Evolutionary conservation across 2,329 filamentous ascomycete species (phyloP).

Genomic region (Alternaria longipes): DNA sequence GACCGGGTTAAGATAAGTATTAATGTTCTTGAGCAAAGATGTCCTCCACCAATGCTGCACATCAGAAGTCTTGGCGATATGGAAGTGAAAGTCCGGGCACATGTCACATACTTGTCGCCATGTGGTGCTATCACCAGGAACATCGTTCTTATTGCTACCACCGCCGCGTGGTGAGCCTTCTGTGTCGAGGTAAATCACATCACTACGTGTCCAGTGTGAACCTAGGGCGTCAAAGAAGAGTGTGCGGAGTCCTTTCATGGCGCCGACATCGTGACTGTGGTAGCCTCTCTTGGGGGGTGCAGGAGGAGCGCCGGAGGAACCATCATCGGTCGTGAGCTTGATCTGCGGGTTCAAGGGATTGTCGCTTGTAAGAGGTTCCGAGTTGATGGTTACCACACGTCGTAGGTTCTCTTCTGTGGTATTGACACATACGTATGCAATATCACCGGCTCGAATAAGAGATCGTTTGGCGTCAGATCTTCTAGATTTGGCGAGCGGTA

Average conservation of each 20-base stretch:
- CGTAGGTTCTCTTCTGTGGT: background rate
- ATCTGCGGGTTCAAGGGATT: background rate
- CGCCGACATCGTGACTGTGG: background rate
- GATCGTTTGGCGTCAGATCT: background rate
- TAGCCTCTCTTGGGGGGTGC: background rate
- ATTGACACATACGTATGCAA: slow-evolving; percentile 20
- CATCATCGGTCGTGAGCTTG: background rate
- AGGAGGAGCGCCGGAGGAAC: background rate
- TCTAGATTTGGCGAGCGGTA: slow-evolving; percentile 10
- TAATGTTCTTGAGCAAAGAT: background rate
- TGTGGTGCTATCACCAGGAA: background rate
- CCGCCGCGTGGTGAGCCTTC: background rate
- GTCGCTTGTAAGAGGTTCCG: background rate
- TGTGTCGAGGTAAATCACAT: slow-evolving; percentile 8
- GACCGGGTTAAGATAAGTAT: background rate
- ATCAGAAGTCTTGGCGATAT: background rate
- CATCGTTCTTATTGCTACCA: background rate
- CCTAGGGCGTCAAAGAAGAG: slow-evolving; percentile 31
- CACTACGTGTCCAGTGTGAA: slow-evolving; percentile 23
- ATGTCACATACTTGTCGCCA: background rate
- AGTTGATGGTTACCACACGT: background rate
- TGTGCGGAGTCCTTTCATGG: slow-evolving; percentile 6
- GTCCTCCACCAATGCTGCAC: background rate
- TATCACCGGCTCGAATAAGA: slow-evolving; percentile 17
- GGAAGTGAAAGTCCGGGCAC: background rate